Percentiles rank a stretch among this genome's conserved stretches.
phyloP scores from a whole-genome alignment of 192 early-diverging fungal species.

The Entomortierella parvispora region DNA sequence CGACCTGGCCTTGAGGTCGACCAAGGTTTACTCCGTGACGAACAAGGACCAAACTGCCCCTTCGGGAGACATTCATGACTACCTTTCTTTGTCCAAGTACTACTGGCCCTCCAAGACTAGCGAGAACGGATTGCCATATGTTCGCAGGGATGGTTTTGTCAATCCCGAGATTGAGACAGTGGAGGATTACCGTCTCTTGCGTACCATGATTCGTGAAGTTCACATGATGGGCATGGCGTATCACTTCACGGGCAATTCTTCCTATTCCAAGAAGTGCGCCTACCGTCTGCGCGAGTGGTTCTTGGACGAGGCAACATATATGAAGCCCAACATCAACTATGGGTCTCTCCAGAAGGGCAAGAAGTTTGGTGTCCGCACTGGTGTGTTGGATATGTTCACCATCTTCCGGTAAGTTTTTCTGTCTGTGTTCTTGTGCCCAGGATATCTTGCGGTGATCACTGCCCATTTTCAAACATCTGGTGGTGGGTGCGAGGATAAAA shows the following conservation, averaged over 20 bases:
- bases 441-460: too few species aligned
- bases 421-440: too few species aligned
- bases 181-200: conserved; percentile 49
- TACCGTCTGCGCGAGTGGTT: conserved; percentile 63
- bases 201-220: conserved; percentile 54
- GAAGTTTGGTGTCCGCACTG: conserved; percentile 44
- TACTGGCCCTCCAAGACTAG: conserved; percentile 62
- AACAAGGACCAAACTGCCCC: conserved; percentile 59
- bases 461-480: too few species aligned
- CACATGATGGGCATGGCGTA: conserved; percentile 63
- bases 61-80: conserved; percentile 63
- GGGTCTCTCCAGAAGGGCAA: conserved; percentile 59
- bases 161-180: conserved; percentile 65
- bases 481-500: too few species aligned
- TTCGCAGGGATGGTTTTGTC: conserved; percentile 57
- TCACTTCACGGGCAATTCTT: conserved; percentile 60
- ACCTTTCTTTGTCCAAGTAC: conserved; percentile 65
- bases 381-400: conserved; percentile 59
- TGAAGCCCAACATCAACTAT: conserved; percentile 72
- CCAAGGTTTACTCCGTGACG: conserved; percentile 61
- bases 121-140: conserved; percentile 58
- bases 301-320: conserved; percentile 61
- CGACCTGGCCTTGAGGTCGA: conserved; percentile 35
- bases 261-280: conserved; percentile 54
- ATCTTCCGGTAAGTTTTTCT: conserved; percentile 42